phyloP scores from a whole-genome alignment of 768 basidiomycete genomes.

The Leccinellum albellum region DNA sequence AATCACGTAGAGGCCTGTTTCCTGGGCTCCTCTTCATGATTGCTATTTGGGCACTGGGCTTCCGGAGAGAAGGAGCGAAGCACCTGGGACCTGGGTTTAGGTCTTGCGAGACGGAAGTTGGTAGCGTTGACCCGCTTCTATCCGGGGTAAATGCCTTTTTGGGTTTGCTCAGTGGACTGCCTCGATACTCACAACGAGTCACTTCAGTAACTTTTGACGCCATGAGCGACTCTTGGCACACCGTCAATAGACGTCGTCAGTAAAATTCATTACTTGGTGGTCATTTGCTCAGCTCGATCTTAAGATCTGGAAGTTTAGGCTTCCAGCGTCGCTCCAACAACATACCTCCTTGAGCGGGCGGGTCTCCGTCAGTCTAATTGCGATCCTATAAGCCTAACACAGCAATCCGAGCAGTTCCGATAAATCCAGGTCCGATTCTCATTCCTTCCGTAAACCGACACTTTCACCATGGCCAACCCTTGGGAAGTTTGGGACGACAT shows the following conservation, averaged over 20 bases:
- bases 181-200: slow-evolving; percentile 2
- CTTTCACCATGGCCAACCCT: slow-evolving; percentile 12
- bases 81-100: background rate
- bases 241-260: background rate
- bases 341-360: background rate
- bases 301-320: background rate
- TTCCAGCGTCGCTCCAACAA: background rate
- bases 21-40: background rate
- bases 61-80: background rate
- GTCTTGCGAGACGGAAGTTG: background rate
- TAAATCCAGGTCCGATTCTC: background rate
- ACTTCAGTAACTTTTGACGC: background rate
- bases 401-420: slow-evolving; percentile 19
- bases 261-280: background rate
- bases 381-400: slow-evolving; percentile 15
- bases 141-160: slow-evolving; percentile 8
- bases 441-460: background rate
- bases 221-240: background rate
- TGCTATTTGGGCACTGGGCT: background rate
- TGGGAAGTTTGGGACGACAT: slow-evolving; percentile 23
- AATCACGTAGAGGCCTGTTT: background rate
- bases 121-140: background rate
- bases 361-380: background rate
- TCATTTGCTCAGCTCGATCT: background rate
- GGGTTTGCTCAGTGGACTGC: background rate